These are phyloP conservation scores for Taphrina deformans DNA, from an alignment of 1,139 yeast genomes.

Conservation along the genomic window DNA sequence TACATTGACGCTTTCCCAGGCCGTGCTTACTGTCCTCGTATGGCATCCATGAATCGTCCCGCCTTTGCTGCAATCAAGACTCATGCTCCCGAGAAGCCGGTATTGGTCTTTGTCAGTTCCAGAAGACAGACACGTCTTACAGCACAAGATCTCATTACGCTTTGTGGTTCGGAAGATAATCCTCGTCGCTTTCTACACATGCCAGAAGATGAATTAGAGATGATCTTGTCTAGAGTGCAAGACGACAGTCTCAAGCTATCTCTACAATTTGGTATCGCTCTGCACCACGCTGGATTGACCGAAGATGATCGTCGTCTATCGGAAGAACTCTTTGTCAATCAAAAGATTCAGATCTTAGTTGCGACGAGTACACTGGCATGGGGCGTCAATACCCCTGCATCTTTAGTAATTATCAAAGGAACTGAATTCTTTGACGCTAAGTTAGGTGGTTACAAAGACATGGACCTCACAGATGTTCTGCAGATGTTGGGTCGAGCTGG, in stretches of 20 bases:
- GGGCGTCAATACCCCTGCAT: constrained; percentile 97
- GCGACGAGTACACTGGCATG: constrained; percentile 97
- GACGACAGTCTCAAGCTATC: constrained; percentile 86
- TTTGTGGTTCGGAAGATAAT: constrained; percentile 92
- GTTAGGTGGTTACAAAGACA: constrained; percentile 74
- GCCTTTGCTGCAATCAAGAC: constrained; percentile 95
- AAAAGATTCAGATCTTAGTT: constrained; percentile 82
- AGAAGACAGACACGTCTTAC: constrained; percentile 95
- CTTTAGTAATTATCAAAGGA: constrained; percentile 88
- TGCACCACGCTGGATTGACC: constrained; percentile 96
- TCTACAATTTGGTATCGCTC: constrained; percentile 91
- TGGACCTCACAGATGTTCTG: constrained; percentile 87
- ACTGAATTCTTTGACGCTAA: constrained; percentile 85
- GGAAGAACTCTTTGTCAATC: constrained; percentile 78
- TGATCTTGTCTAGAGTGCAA: constrained; percentile 64
- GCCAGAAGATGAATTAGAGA: constrained; percentile 70
- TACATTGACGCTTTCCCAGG: constrained; percentile 97
- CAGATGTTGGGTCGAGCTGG: constrained; percentile 80
- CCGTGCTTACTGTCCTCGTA: constrained; percentile 71
- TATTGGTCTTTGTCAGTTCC: constrained; percentile 90
- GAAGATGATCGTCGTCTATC: constrained; percentile 86
- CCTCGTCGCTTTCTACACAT: constrained; percentile 83
- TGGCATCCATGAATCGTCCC: constrained; percentile 92
- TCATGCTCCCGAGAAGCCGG: constrained; percentile 92
- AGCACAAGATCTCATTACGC: constrained; percentile 84